Evolutionary conservation across 2,329 filamentous ascomycete genomes (phyloP).

Genomic region (Hymenoscyphus albidus): DNA sequence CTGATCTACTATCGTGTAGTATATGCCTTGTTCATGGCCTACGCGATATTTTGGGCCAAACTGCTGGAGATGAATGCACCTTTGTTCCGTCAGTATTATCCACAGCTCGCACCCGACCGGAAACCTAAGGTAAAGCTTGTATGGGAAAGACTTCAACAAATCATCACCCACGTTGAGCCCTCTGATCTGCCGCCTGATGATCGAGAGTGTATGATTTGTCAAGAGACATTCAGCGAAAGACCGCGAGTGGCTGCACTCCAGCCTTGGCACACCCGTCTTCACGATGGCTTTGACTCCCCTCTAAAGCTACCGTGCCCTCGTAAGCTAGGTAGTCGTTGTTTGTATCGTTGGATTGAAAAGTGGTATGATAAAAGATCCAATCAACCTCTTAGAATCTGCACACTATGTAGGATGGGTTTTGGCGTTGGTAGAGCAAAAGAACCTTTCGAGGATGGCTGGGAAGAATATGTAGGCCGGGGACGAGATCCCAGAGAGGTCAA

Average conservation of each 20-base stretch:
- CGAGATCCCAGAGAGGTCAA: background rate
- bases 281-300: background rate
- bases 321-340: background rate
- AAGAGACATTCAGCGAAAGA: background rate
- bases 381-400: background rate
- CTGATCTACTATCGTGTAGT: too few relatives aligned
- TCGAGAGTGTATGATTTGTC: background rate
- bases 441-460: background rate
- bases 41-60: background rate
- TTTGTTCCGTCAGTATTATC: background rate
- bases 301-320: background rate
- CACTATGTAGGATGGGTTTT: background rate
- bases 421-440: background rate
- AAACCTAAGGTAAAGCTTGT: background rate
- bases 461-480: background rate
- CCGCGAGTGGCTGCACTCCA: background rate
- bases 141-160: background rate
- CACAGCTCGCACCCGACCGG: background rate
- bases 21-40: too few relatives aligned
- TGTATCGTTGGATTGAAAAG: background rate
- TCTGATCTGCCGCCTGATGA: background rate
- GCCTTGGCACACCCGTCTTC: background rate
- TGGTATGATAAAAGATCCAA: background rate
- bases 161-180: background rate
- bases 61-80: background rate